Evolutionary conservation across 1,284 basidiomycete species (phyloP).

Genomic region (Ustilago hordei): DNA sequence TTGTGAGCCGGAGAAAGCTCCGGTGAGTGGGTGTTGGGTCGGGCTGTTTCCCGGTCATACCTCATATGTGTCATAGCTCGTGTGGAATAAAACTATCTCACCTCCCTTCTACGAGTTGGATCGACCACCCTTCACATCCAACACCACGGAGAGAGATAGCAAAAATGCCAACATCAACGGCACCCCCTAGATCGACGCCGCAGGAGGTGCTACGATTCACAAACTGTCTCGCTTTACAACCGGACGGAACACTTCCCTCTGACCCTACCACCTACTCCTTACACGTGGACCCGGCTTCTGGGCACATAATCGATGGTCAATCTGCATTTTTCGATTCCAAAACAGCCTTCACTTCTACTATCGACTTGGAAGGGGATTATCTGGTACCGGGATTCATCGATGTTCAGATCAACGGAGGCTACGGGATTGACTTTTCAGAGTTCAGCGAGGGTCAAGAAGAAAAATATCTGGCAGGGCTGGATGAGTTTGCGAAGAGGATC

Average conservation of each 20-base stretch:
- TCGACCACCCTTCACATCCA: conserved; percentile 4
- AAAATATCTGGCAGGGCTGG: conserved; percentile 73
- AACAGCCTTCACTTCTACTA: conserved; percentile 13
- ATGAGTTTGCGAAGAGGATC: conserved; percentile 79
- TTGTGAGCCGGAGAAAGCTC: conserved; percentile 1
- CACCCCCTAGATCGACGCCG: background rate
- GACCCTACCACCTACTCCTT: conserved; percentile 38
- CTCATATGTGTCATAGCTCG: background rate
- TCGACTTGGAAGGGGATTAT: conserved; percentile 41
- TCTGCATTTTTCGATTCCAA: conserved; percentile 33
- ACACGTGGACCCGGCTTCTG: conserved; percentile 20
- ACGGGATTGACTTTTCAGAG: conserved; percentile 88
- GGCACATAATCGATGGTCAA: conserved; percentile 42
- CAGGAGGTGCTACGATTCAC: conserved; percentile 28
- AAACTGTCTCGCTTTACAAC: conserved; percentile 42
- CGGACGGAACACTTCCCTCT: conserved; percentile 19
- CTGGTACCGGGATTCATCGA: conserved; percentile 81
- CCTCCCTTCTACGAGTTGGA: background rate
- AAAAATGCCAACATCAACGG: conserved; percentile 7
- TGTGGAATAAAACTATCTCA: conserved; percentile 10
- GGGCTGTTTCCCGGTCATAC: background rate
- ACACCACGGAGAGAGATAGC: background rate
- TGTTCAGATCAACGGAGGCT: conserved; percentile 87
- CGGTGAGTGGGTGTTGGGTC: background rate
- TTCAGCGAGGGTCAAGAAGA: conserved; percentile 70